Evolutionary conservation across 2,329 filamentous ascomycete genomes (phyloP).

Genomic region (Rhynchosporium graminicola): DNA sequence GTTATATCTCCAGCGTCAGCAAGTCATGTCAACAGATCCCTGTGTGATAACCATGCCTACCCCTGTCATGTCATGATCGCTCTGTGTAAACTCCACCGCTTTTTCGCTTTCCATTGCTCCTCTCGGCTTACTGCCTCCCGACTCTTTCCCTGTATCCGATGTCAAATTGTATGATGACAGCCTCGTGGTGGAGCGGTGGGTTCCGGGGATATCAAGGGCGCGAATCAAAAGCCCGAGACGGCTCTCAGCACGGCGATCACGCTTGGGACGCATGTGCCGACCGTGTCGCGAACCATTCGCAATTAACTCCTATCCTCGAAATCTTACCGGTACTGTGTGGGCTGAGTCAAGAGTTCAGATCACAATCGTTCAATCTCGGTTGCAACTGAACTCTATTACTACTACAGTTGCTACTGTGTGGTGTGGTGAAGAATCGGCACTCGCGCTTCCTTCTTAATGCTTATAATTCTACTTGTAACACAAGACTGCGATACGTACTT

Average conservation of each 20-base stretch:
- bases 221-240: slow-evolving; percentile 6
- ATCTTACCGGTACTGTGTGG: too few relatives aligned
- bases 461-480: neutral
- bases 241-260: slow-evolving; percentile 8
- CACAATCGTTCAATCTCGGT: neutral
- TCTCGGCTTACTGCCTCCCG: neutral
- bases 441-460: neutral
- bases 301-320: neutral
- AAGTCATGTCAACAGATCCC: neutral
- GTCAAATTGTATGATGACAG: slow-evolving; percentile 3
- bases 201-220: neutral
- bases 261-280: neutral
- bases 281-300: neutral
- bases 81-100: neutral
- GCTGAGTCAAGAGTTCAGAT: slow-evolving; percentile 1
- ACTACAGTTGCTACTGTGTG: neutral
- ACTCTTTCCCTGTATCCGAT: slow-evolving; percentile 4
- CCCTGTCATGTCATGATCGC: slow-evolving; percentile 13
- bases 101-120: neutral
- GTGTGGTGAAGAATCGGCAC: slow-evolving; percentile 3
- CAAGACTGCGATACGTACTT: neutral
- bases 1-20: slow-evolving; percentile 1
- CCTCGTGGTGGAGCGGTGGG: neutral
- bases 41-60: neutral
- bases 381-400: neutral